A percentile compares a stretch with the other conserved stretches of the same genome.
Conservation (phyloP, 2,329 filamentous ascomycete species). For the Cladorrhinum sp. region DNA sequence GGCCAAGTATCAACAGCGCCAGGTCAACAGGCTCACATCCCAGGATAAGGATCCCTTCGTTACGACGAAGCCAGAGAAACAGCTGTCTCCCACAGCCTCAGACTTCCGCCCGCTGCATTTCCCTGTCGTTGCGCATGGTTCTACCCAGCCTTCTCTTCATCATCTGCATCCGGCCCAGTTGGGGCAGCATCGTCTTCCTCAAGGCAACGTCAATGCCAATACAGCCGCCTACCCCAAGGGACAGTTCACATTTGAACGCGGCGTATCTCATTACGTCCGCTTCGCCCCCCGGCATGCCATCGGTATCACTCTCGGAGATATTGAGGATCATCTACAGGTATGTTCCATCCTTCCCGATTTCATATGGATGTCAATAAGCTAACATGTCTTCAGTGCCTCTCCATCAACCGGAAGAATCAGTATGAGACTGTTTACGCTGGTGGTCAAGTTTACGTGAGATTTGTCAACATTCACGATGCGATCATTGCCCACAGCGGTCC, state of each 20-base stretch:
- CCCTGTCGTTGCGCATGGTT: constrained; percentile 26
- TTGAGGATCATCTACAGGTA: constrained; percentile 47
- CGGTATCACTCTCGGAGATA: constrained; percentile 35
- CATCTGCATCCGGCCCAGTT: constrained; percentile 26
- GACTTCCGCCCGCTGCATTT: constrained; percentile 54
- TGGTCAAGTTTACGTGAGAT: constrained; percentile 51
- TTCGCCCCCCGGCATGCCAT: constrained; percentile 33
- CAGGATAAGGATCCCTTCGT: constrained; percentile 55
- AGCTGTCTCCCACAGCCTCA: constrained; percentile 63
- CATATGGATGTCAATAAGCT: neutral
- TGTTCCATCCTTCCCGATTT: constrained; percentile 17
- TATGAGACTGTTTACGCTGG: constrained; percentile 34
- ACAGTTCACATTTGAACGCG: constrained; percentile 44
- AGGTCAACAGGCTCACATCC: constrained; percentile 2
- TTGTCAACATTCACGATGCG: constrained; percentile 60
- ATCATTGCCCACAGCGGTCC: constrained; percentile 48
- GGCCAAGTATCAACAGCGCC: neutral
- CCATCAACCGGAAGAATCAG: constrained; percentile 38
- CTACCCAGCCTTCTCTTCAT: constrained; percentile 13
- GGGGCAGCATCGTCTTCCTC: neutral
- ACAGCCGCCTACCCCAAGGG: constrained; percentile 28
- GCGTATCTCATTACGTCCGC: constrained; percentile 45
- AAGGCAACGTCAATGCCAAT: neutral
- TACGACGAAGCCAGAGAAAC: constrained; percentile 41
- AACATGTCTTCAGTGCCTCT: neutral